These are phyloP conservation scores for Pascua guehoae DNA, from an alignment of 1,284 basidiomycete species.

Conservation along the genomic window DNA sequence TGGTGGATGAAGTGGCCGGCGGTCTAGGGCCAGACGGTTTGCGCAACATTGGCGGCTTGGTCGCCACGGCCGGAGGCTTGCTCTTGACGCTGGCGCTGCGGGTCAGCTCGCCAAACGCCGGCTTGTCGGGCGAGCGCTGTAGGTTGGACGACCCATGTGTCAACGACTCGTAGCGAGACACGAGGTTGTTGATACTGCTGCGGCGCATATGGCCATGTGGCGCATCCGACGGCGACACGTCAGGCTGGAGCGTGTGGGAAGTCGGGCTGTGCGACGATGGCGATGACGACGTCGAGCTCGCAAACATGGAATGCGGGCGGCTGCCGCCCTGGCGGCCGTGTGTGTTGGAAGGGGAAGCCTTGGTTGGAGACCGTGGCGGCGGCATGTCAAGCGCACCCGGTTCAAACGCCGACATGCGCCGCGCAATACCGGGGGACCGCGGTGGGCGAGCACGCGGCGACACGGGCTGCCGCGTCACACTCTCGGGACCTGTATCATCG, in stretches of 20 bases:
- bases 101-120: not conserved
- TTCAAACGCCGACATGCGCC: constrained; percentile 13
- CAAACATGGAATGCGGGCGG: too few relatives aligned
- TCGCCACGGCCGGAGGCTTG: constrained; percentile 26
- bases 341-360: not conserved
- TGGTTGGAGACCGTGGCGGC: not conserved
- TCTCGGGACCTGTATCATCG: constrained; percentile 37
- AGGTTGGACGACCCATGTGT: not conserved
- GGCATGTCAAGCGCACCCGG: not conserved
- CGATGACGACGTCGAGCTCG: too few relatives aligned
- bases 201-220: constrained; percentile 26
- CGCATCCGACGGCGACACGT: too few relatives aligned
- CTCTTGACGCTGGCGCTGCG: not conserved
- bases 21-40: constrained; percentile 16
- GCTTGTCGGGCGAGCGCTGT: constrained; percentile 1
- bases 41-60: constrained; percentile 29
- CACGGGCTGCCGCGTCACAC: constrained; percentile 5
- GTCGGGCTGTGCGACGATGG: too few relatives aligned
- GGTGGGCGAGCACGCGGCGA: constrained; percentile 1
- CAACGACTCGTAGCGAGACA: constrained; percentile 39
- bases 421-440: constrained; percentile 9
- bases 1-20: not conserved
- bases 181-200: constrained; percentile 45
- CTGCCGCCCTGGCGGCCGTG: not conserved
- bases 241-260: too few relatives aligned